These are phyloP conservation scores for Candida morakotiae DNA, from an alignment of 805 yeast genomes.

Conservation along the genomic window DNA sequence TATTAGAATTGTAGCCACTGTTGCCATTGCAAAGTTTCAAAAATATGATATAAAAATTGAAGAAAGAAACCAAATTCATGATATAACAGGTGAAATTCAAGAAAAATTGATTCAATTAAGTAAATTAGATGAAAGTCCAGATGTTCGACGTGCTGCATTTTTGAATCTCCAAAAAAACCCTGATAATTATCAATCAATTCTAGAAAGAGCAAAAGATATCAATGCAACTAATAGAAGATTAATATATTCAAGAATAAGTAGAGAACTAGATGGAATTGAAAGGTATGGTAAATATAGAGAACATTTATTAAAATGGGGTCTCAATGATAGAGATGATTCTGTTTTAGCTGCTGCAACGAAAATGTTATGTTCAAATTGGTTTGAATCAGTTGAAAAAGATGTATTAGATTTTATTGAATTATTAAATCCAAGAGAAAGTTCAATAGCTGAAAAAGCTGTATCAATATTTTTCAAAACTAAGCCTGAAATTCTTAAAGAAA, in stretches of 20 bases:
- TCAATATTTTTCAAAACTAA: conserved; percentile 56
- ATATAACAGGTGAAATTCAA: conserved; percentile 7
- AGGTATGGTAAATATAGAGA: conserved; percentile 53
- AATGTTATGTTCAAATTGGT: conserved; percentile 72
- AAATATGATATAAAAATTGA: conserved; percentile 33
- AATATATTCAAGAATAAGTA: conserved; percentile 64
- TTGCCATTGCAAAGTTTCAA: conserved; percentile 77
- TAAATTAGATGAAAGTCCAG: conserved; percentile 79
- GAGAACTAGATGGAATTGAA: conserved; percentile 60
- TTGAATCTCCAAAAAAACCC: conserved; percentile 59
- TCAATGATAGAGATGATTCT: conserved; percentile 74
- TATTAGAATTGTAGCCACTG: conserved; percentile 81
- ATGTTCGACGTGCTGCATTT: conserved; percentile 82
- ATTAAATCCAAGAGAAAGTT: conserved; percentile 64
- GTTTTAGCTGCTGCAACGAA: conserved; percentile 71
- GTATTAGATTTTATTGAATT: conserved; percentile 67
- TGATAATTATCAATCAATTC: conserved; percentile 50
- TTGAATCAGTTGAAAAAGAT: conserved; percentile 62
- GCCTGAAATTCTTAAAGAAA: conserved; percentile 55
- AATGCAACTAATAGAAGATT: conserved; percentile 68
- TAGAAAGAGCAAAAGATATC: conserved; percentile 81
- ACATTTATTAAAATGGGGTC: conserved; percentile 74
- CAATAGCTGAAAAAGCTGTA: conserved; percentile 65
- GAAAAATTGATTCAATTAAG: conserved; percentile 42
- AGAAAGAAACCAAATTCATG: conserved; percentile 31